phyloP scores from a whole-genome alignment of 805 yeast genomes.

The Candida nitratophila region DNA sequence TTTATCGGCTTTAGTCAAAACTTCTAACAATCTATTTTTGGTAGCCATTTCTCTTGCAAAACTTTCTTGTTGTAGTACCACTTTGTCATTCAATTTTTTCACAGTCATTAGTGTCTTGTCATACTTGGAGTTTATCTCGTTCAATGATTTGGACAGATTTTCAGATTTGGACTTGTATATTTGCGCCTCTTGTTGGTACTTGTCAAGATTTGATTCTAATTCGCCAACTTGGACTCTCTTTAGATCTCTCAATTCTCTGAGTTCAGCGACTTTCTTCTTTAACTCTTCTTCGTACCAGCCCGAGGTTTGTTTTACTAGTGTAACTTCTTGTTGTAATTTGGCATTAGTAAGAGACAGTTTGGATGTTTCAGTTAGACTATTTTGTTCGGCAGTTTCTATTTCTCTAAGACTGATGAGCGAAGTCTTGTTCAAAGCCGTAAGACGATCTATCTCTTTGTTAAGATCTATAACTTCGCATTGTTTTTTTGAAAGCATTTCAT shows the following conservation, averaged over 20 bases:
- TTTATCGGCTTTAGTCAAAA: constrained; percentile 46
- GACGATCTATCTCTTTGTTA: constrained; percentile 29
- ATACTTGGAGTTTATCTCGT: constrained; percentile 29
- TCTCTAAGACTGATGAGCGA: constrained; percentile 36
- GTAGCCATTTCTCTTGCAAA: constrained; percentile 50
- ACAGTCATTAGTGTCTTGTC: constrained; percentile 38
- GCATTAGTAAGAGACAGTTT: constrained; percentile 19
- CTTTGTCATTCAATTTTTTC: constrained; percentile 39
- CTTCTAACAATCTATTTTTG: constrained; percentile 53
- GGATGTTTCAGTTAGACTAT: constrained; percentile 14
- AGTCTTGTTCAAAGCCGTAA: constrained; percentile 33
- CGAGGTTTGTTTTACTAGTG: constrained; percentile 23
- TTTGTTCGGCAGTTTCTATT: constrained; percentile 25
- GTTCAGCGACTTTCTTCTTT: constrained; percentile 18
- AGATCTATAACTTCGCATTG: constrained; percentile 26
- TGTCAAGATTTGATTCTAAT: constrained; percentile 30
- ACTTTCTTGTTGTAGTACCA: constrained; percentile 37
- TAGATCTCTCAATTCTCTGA: constrained; percentile 20
- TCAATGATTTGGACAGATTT: constrained; percentile 27
- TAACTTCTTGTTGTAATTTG: constrained; percentile 23
- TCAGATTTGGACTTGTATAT: constrained; percentile 22
- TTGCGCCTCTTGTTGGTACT: constrained; percentile 23
- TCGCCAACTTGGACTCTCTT: constrained; percentile 23
- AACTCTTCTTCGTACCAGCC: constrained; percentile 31
- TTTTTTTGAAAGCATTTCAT: constrained; percentile 29